Base-by-base conservation (phyloP, 768 basidiomycete species). In the Gloeophyllum trabeum region DNA sequence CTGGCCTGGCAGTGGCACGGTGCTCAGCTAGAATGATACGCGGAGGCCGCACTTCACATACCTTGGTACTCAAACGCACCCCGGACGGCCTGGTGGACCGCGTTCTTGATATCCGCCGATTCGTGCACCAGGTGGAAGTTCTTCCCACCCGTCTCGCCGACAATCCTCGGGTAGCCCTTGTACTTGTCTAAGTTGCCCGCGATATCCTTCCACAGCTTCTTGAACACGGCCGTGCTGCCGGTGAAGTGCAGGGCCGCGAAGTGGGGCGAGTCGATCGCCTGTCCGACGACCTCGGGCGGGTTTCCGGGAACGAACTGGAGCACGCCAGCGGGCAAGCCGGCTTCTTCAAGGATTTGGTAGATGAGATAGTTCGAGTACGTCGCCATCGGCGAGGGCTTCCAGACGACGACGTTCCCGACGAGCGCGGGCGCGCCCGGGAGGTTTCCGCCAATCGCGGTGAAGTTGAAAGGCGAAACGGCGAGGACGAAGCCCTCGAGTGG, bases 401-500 rank as follows among this genome's bases (percentile, higher is more conserved):
- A 99, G 45, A 98, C 67, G 41, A 83, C 76, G 41, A 90, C 88
- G 59, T 99, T 99, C 36, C 96, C 96, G 24, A 96, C 85, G 47
- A 99, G 68, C 1, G 90, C 93, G 25, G 96, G 96, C 22, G 76
- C 91, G 61, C 76, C 84, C 5, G 82, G 76, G 25, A 98, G 84
- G 61, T 99, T 99, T 12, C 90, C 96, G 30, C 91, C 94, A 48
- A 99, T 99, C 21, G 94, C 94, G 24, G 94, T 97, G 58, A 92
- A 93, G 64, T 99, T 99, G 71, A 99, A 98, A 0, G 96, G 96
- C 5, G 96, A 92, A 30, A 98, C 86, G 12, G 96, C 96, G 39
- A 98, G 75, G 20, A 98, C 89, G 66, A 99, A 99, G 19, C 96
- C 96, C 64, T 98, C 96, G n/a, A 99, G 73, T 1, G 94, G 78